These are phyloP conservation scores for Cephaloascus fragrans DNA, from an alignment of 805 yeast species.

Conservation along the genomic window DNA sequence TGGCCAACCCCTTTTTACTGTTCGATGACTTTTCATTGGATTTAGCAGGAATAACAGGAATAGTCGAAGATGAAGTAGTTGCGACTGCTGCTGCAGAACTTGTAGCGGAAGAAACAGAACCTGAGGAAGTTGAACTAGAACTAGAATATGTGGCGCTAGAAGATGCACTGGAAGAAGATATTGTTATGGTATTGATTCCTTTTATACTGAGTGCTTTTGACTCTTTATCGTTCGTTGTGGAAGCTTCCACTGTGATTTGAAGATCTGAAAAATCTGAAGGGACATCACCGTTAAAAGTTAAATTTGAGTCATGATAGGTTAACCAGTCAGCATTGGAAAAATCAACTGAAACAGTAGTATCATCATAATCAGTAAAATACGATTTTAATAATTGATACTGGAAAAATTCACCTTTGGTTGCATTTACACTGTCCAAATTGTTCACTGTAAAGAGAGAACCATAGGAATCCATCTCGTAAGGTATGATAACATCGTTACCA, in stretches of 20 bases:
- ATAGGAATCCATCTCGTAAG: slow-evolving; percentile 46
- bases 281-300: slow-evolving; percentile 64
- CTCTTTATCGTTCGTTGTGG: slow-evolving; percentile 17
- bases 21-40: slow-evolving; percentile 3
- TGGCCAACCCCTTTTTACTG: slow-evolving; percentile 55
- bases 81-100: slow-evolving; percentile 14
- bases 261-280: slow-evolving; percentile 18
- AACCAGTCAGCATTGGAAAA: slow-evolving; percentile 51
- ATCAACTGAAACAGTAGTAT: slow-evolving; percentile 37
- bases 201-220: slow-evolving; percentile 34
- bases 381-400: slow-evolving; percentile 43
- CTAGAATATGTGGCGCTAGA: slow-evolving; percentile 11
- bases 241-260: slow-evolving; percentile 18
- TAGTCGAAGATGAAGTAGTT: slow-evolving; percentile 5
- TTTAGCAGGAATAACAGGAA: slow-evolving; percentile 5
- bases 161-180: slow-evolving; percentile 11
- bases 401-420: slow-evolving; percentile 56
- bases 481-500: slow-evolving; percentile 49
- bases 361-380: slow-evolving; percentile 44
- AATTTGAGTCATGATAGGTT: slow-evolving; percentile 43
- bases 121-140: slow-evolving; percentile 13
- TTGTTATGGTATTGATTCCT: slow-evolving; percentile 30
- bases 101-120: slow-evolving; percentile 19
- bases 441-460: slow-evolving; percentile 46
- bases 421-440: slow-evolving; percentile 49